phyloP scores from a whole-genome alignment of 345 rosid genomes.

The Populus pruinosa region DNA sequence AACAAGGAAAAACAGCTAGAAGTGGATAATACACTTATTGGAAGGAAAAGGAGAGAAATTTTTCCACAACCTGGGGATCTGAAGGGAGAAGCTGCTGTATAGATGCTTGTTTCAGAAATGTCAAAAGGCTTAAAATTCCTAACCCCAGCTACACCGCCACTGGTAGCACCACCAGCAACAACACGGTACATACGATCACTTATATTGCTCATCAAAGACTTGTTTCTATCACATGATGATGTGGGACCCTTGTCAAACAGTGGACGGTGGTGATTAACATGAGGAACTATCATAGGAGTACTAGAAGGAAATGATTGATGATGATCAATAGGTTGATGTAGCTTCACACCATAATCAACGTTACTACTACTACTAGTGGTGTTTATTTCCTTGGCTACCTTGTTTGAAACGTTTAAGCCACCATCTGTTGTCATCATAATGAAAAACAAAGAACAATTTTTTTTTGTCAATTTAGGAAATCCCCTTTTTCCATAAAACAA shows the following conservation, averaged over 20 bases:
- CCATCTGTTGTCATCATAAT: conserved; percentile 19
- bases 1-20: not conserved
- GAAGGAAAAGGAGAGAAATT: not conserved
- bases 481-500: conserved; percentile 11
- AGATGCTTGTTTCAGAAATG: conserved; percentile 3
- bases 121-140: conserved; percentile 34
- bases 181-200: not conserved
- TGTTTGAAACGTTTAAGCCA: conserved; percentile 40
- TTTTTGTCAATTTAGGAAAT: conserved; percentile 12
- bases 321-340: conserved; percentile 10
- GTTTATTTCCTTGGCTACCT: conserved; percentile 22
- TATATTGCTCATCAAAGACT: not conserved
- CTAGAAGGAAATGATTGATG: conserved; percentile 19
- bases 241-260: conserved; percentile 26
- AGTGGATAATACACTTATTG: not conserved
- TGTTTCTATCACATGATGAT: conserved; percentile 10
- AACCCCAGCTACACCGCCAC: conserved; percentile 9
- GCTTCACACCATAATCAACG: conserved; percentile 25
- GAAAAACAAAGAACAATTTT: not conserved
- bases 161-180: conserved; percentile 3
- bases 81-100: conserved; percentile 17
- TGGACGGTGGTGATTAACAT: conserved; percentile 33
- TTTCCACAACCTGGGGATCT: conserved; percentile 35
- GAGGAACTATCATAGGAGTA: conserved; percentile 30
- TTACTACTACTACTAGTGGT: conserved; percentile 1